A percentile compares a stretch with the other conserved stretches of the same genome.
phyloP scores from a whole-genome alignment of 352 stramenopile genomes.

The Phytophthora pini region DNA sequence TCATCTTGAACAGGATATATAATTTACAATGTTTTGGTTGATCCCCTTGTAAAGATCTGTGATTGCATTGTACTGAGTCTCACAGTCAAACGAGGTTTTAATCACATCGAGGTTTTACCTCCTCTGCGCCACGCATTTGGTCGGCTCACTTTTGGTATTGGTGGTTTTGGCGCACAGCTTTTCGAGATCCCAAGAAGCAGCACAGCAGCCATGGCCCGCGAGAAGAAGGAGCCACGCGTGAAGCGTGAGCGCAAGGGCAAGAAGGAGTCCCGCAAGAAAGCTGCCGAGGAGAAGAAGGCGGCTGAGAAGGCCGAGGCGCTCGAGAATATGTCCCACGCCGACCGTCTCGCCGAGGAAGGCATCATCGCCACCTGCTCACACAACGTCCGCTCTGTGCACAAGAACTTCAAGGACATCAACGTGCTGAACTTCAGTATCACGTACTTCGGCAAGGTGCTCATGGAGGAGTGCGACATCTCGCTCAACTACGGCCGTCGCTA shows the following conservation, averaged over 20 bases:
- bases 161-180: constrained; percentile 34
- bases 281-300: constrained; percentile 81
- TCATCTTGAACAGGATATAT: constrained; percentile 13
- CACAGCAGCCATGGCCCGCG: constrained; percentile 26
- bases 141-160: constrained; percentile 40
- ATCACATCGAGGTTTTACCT: constrained; percentile 14
- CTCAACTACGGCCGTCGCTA: constrained; percentile 99
- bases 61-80: not conserved
- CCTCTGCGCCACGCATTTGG: constrained; percentile 18
- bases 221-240: constrained; percentile 63
- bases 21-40: not conserved
- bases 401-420: constrained; percentile 98
- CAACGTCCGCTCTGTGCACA: constrained; percentile 91
- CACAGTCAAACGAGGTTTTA: constrained; percentile 19
- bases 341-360: constrained; percentile 92
- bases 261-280: constrained; percentile 81
- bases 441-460: constrained; percentile 96
- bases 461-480: constrained; percentile 96
- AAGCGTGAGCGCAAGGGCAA: constrained; percentile 84
- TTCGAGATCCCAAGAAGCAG: constrained; percentile 23
- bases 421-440: constrained; percentile 97
- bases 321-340: constrained; percentile 77
- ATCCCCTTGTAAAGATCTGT: not conserved
- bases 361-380: constrained; percentile 97
- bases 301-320: constrained; percentile 69